Evolutionary conservation across 768 basidiomycete species (phyloP).

Genomic region (Inosperma sp.): DNA sequence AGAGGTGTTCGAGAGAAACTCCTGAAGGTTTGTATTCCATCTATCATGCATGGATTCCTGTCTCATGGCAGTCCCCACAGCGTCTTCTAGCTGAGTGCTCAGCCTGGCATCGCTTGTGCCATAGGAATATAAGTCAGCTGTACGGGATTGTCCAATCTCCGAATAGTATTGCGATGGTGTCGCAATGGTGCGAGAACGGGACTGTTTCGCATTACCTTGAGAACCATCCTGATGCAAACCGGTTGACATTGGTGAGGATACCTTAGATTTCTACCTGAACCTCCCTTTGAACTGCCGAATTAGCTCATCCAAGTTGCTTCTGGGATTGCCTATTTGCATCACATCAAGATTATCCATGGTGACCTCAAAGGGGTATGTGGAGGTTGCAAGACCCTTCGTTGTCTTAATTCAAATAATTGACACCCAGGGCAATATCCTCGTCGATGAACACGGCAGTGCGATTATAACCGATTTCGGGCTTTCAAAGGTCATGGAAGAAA

Average conservation of each 20-base stretch:
- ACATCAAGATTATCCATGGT: conserved; percentile 54
- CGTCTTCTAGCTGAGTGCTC: conserved; percentile 52
- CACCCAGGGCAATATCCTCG: conserved; percentile 51
- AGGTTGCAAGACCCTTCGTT: background rate
- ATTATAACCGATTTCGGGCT: conserved; percentile 62
- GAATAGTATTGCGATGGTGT: conserved; percentile 57
- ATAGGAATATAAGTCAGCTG: conserved; percentile 51
- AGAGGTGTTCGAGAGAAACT: conserved; percentile 49
- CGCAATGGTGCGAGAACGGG: conserved; percentile 60
- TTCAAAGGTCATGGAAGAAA: conserved; percentile 53
- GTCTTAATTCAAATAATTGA: background rate
- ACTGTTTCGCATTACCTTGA: conserved; percentile 49
- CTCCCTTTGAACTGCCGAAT: background rate
- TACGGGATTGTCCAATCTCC: conserved; percentile 50
- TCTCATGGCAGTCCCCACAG: conserved; percentile 24
- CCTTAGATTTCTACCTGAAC: background rate
- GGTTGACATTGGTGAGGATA: conserved; percentile 44
- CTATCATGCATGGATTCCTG: background rate
- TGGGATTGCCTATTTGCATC: conserved; percentile 55
- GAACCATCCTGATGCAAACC: conserved; percentile 37
- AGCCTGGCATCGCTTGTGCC: conserved; percentile 55
- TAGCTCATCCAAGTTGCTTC: conserved; percentile 54
- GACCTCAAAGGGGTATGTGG: conserved; percentile 55
- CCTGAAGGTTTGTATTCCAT: conserved; percentile 32
- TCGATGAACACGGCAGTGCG: conserved; percentile 47